A percentile compares a stretch with the other conserved stretches of the same genome.
phyloP scores from a whole-genome alignment of 2,329 filamentous ascomycete species.

The Cladosporium sphaerospermum region DNA sequence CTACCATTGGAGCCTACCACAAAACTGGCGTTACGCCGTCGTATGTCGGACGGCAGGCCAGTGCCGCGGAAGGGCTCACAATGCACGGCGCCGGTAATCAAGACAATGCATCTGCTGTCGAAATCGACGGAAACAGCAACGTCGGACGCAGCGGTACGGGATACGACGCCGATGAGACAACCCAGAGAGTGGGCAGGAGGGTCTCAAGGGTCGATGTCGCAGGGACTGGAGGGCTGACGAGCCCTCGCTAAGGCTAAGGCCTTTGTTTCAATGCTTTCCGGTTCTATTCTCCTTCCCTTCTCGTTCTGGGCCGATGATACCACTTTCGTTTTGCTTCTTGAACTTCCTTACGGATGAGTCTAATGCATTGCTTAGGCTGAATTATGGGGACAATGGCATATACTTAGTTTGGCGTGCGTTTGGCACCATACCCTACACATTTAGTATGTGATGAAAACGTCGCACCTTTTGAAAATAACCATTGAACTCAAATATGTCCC shows the following conservation, averaged over 20 bases:
- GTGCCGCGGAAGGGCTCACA: constrained; percentile 37
- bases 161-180: not conserved
- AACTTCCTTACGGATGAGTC: no score
- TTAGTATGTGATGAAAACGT: not conserved
- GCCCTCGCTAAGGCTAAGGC: not conserved
- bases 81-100: constrained; percentile 38
- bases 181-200: not conserved
- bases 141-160: constrained; percentile 13
- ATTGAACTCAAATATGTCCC: no score
- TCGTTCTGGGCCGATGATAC: not conserved
- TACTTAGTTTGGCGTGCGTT: not conserved
- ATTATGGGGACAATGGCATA: no score
- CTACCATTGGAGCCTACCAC: constrained; percentile 24
- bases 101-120: constrained; percentile 11
- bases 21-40: constrained; percentile 32
- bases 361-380: no score
- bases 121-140: constrained; percentile 17
- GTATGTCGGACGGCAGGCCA: constrained; percentile 40
- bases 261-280: not conserved
- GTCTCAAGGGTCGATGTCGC: constrained; percentile 12
- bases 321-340: not conserved
- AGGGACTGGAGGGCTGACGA: constrained; percentile 12
- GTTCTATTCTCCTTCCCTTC: not conserved
- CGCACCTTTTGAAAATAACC: not conserved
- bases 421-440: not conserved